phyloP scores from a whole-genome alignment of 257 asterid species.

The Ilex asprella region DNA sequence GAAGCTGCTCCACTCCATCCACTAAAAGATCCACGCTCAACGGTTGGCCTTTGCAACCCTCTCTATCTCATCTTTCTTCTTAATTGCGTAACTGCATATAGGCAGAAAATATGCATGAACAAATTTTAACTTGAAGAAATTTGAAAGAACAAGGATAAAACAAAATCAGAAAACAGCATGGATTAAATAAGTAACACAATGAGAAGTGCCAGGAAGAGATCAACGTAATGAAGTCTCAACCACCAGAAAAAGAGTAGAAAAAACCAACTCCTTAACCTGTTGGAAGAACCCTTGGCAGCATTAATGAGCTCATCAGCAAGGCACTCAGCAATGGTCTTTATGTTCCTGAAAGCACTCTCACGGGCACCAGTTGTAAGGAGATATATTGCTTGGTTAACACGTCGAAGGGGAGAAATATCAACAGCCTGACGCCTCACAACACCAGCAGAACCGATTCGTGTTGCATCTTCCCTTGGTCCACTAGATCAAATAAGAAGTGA shows the following conservation, averaged over 20 bases:
- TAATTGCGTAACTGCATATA: slow-evolving; percentile 68
- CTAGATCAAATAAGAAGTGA: slow-evolving; percentile 4
- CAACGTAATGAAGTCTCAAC: too few relatives aligned
- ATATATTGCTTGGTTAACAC: slow-evolving; percentile 50
- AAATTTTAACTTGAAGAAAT: background rate
- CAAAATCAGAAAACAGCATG: background rate
- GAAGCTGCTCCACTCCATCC: slow-evolving; percentile 4
- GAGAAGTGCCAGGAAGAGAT: too few relatives aligned
- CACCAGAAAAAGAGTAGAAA: too few relatives aligned
- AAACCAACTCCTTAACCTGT: slow-evolving; percentile 27
- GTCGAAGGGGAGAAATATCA: slow-evolving; percentile 54
- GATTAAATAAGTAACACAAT: too few relatives aligned
- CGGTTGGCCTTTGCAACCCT: slow-evolving; percentile 93
- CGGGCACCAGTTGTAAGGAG: slow-evolving; percentile 51
- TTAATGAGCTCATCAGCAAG: slow-evolving; percentile 55
- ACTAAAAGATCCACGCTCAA: slow-evolving; percentile 13
- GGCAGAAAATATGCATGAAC: background rate
- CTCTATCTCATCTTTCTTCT: slow-evolving; percentile 90
- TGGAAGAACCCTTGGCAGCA: slow-evolving; percentile 42
- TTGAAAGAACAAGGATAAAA: background rate
- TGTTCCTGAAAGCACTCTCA: slow-evolving; percentile 48
- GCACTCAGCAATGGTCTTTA: slow-evolving; percentile 52
- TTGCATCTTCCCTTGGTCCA: slow-evolving; percentile 50
- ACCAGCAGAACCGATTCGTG: slow-evolving; percentile 53
- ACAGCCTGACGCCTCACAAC: slow-evolving; percentile 52